Conservation (phyloP, 179 eudicot species). For the Silene coronaria region DNA sequence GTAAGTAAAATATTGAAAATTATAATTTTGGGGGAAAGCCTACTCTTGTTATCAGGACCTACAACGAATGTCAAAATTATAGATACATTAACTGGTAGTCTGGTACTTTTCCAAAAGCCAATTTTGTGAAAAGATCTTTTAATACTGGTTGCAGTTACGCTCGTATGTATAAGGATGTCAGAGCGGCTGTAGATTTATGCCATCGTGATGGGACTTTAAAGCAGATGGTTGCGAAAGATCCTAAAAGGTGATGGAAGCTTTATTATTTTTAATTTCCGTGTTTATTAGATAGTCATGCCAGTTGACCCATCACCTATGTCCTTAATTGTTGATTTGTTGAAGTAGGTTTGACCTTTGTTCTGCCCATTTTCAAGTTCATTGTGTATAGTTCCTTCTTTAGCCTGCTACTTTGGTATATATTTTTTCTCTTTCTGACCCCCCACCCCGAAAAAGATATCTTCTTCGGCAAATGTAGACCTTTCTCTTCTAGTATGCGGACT, state of each 20-base stretch:
- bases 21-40: neutral
- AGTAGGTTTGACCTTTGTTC: neutral
- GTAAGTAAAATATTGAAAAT: conserved; percentile 43
- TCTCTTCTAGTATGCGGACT: too few species aligned
- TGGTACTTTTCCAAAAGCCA: neutral
- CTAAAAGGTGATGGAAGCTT: conserved; percentile 47
- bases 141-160: conserved; percentile 58
- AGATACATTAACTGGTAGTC: conserved; percentile 4
- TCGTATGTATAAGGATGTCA: conserved; percentile 84
- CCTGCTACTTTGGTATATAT: too few species aligned
- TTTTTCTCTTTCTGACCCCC: too few species aligned
- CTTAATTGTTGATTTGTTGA: neutral
- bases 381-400: too few species aligned
- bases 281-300: neutral
- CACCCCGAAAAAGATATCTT: too few species aligned
- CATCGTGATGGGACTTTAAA: conserved; percentile 98
- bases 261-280: neutral
- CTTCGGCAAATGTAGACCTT: too few species aligned
- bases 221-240: conserved; percentile 95
- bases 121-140: neutral
- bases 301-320: neutral
- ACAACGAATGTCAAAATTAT: neutral
- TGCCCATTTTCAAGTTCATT: too few species aligned
- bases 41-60: neutral
- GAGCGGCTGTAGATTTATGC: conserved; percentile 97